Conservation (phyloP, 140 eudicot species). For the Stevia rebaudiana region DNA sequence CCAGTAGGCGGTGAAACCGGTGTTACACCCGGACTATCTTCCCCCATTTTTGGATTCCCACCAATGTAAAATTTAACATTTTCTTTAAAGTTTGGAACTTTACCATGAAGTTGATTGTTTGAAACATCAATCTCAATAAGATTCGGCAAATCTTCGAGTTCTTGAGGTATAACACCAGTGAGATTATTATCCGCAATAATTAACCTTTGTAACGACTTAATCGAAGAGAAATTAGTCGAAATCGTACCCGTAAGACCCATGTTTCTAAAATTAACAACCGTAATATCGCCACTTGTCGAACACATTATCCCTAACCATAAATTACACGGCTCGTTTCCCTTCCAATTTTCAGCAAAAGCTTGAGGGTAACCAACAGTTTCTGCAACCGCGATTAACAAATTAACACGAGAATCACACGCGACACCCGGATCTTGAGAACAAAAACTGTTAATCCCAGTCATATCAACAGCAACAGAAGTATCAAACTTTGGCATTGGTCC, state of each 20-base stretch:
- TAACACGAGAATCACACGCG: conserved; percentile 56
- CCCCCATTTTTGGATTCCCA: conserved; percentile 63
- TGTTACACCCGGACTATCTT: conserved; percentile 34
- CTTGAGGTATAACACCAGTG: conserved; percentile 59
- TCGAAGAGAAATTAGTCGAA: conserved; percentile 48
- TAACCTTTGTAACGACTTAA: conserved; percentile 47
- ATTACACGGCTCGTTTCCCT: conserved; percentile 72
- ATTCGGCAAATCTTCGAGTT: conserved; percentile 52
- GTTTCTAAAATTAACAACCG: conserved; percentile 46
- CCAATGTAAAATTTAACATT: conserved; percentile 32
- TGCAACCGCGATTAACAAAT: conserved; percentile 49
- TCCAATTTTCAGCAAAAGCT: conserved; percentile 60
- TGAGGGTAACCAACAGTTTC: conserved; percentile 53
- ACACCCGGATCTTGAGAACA: conserved; percentile 54
- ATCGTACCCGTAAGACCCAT: conserved; percentile 63
- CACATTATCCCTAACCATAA: conserved; percentile 69
- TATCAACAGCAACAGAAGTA: conserved; percentile 46
- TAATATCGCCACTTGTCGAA: conserved; percentile 37
- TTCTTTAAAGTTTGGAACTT: conserved; percentile 46
- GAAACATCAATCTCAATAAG: conserved; percentile 59
- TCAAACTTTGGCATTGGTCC: conserved; percentile 62
- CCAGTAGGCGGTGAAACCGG: conserved; percentile 23
- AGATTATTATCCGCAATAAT: conserved; percentile 56
- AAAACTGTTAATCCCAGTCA: conserved; percentile 41
- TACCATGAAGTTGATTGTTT: conserved; percentile 58